These are phyloP conservation scores for Tuber brumale DNA, from an alignment of 495 filamentous ascomycete species.

Conservation along the genomic window DNA sequence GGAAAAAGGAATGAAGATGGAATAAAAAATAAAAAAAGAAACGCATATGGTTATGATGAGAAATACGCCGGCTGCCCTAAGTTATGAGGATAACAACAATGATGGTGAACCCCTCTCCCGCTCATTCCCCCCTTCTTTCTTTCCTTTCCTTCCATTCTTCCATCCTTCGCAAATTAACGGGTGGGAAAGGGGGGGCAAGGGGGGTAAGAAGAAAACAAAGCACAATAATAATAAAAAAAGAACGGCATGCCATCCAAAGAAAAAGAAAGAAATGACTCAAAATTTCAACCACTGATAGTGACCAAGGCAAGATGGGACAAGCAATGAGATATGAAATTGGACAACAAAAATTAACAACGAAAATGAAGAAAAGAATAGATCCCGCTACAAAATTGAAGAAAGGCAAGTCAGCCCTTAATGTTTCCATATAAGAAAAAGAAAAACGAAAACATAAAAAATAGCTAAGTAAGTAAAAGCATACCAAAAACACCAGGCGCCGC, in stretches of 20 bases:
- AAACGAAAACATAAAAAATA: conserved; percentile 6
- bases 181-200: neutral
- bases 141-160: neutral
- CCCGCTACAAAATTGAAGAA: neutral
- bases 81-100: neutral
- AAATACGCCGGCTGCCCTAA: neutral
- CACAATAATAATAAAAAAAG: neutral
- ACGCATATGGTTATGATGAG: neutral
- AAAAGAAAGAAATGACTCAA: neutral
- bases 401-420: conserved; percentile 4
- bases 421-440: neutral
- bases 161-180: neutral
- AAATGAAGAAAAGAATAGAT: neutral
- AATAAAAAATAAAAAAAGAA: neutral
- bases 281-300: neutral
- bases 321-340: neutral
- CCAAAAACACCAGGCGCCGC: conserved; percentile 32
- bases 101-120: neutral
- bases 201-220: neutral
- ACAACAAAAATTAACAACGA: neutral
- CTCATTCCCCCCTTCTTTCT: neutral
- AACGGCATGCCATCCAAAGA: neutral
- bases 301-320: neutral
- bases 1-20: neutral
- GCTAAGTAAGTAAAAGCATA: conserved; percentile 14